Conservation (phyloP, 148 eudicot species). For the Polygonum aviculare region DNA sequence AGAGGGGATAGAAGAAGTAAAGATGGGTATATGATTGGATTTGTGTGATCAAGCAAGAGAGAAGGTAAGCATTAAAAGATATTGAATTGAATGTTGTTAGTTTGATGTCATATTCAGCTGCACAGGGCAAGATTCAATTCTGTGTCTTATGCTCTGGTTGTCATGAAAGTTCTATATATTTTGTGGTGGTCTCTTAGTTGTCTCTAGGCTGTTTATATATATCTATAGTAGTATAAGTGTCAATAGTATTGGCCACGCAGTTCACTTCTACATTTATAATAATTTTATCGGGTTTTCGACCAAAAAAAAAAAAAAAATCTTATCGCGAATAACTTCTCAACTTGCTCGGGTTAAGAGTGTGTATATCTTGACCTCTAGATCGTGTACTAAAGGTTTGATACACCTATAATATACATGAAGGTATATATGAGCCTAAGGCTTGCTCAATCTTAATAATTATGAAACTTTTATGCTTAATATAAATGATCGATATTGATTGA, state of each 20-base stretch:
- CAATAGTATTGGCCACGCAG: not conserved
- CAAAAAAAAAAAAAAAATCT: too few relatives aligned
- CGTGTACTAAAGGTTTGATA: too few relatives aligned
- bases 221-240: not conserved
- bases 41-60: not conserved
- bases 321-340: too few relatives aligned
- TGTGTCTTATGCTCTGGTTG: slow-evolving; percentile 1
- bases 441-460: too few relatives aligned
- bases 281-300: too few relatives aligned
- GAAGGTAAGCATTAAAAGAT: slow-evolving; percentile 2
- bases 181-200: slow-evolving; percentile 3
- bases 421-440: not conserved
- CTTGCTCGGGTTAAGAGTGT: too few relatives aligned
- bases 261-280: too few relatives aligned
- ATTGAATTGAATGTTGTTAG: slow-evolving; percentile 7
- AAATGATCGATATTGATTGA: too few relatives aligned
- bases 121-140: not conserved
- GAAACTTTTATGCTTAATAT: too few relatives aligned
- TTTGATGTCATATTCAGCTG: slow-evolving; percentile 2
- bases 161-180: slow-evolving; percentile 4
- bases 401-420: not conserved
- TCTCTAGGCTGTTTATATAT: slow-evolving; percentile 7
- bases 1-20: not conserved
- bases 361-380: too few relatives aligned
- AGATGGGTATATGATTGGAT: slow-evolving; percentile 8